phyloP scores from a whole-genome alignment of 805 yeast genomes.

The Candida qinlingensis region DNA sequence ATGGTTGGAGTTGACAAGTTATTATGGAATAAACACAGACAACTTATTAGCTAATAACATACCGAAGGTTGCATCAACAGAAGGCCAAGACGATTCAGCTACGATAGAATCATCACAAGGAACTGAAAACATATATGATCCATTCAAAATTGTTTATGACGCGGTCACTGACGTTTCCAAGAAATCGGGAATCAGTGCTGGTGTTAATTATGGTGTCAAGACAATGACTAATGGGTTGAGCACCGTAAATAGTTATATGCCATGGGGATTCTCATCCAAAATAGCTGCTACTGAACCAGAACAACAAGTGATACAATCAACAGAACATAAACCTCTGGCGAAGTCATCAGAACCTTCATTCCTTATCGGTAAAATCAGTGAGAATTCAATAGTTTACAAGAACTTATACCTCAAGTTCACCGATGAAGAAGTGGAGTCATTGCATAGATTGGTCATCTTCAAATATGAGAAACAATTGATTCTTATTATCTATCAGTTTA shows the following conservation, averaged over 20 bases:
- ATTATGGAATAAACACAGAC: conserved; percentile 13
- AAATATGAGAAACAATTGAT: conserved; percentile 7
- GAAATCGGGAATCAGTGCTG: conserved; percentile 16
- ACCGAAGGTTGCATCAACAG: conserved; percentile 22
- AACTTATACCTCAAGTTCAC: conserved; percentile 16
- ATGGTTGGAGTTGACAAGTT: conserved; percentile 17
- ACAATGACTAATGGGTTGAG: conserved; percentile 8
- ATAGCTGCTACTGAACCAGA: background rate
- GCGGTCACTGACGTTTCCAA: conserved; percentile 22
- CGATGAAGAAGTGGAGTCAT: conserved; percentile 9
- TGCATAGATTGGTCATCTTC: conserved; percentile 17
- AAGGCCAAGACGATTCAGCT: conserved; percentile 16
- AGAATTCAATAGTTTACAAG: conserved; percentile 14
- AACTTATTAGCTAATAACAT: conserved; percentile 13
- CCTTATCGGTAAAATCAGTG: conserved; percentile 16
- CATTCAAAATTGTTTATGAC: conserved; percentile 21
- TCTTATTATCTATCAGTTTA: conserved; percentile 16
- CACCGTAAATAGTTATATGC: conserved; percentile 11
- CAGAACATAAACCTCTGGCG: background rate
- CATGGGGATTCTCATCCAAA: conserved; percentile 3
- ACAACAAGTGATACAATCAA: background rate
- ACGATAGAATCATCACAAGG: background rate
- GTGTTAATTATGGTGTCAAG: conserved; percentile 20
- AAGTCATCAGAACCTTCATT: conserved; percentile 1
- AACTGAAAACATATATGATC: conserved; percentile 23